Percentiles rank a stretch among this genome's conserved stretches.
phyloP scores from a whole-genome alignment of 2,329 filamentous ascomycete genomes.

The Calonectria pauciramosa region DNA sequence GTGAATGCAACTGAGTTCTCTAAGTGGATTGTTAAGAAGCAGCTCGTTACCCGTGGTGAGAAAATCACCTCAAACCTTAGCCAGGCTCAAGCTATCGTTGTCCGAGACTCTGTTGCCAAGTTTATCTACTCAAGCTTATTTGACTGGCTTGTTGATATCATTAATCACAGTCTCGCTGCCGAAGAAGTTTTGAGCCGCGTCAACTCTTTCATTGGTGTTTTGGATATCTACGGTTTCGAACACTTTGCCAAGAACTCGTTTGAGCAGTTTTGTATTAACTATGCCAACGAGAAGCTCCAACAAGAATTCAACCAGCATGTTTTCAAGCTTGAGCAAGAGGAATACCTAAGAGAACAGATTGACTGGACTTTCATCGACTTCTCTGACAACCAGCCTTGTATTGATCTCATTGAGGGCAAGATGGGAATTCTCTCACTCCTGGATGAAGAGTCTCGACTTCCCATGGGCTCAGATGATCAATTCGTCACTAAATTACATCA shows the following conservation, averaged over 20 bases:
- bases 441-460: slow-evolving; percentile 95
- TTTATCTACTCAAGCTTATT: slow-evolving; percentile 99
- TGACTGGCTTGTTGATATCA: slow-evolving; percentile 98
- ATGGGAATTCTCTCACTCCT: slow-evolving; percentile 92
- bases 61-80: slow-evolving; percentile 98
- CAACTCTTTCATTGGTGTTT: slow-evolving; percentile 93
- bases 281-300: slow-evolving; percentile 98
- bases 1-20: slow-evolving; percentile 90
- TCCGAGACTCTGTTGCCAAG: slow-evolving; percentile 97
- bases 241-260: slow-evolving; percentile 99
- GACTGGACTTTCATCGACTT: slow-evolving; percentile 99
- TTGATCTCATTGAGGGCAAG: slow-evolving; percentile 97
- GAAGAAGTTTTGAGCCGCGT: slow-evolving; percentile 88
- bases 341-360: slow-evolving; percentile 95
- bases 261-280: slow-evolving; percentile 99
- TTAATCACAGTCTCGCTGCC: slow-evolving; percentile 91
- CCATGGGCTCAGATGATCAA: slow-evolving; percentile 97
- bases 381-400: slow-evolving; percentile 98
- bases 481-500: slow-evolving; percentile 97
- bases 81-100: slow-evolving; percentile 92
- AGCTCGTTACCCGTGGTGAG: slow-evolving; percentile 94
- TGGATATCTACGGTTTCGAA: slow-evolving; percentile 99
- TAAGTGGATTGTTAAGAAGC: slow-evolving; percentile 99
- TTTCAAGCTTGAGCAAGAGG: slow-evolving; percentile 98
- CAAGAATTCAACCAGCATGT: slow-evolving; percentile 99